Evolutionary conservation across 2,329 filamentous ascomycete species (phyloP), one percentile per base, ranked within the genome.

Genomic region (Fonsecaea multimorphosa): DNA sequence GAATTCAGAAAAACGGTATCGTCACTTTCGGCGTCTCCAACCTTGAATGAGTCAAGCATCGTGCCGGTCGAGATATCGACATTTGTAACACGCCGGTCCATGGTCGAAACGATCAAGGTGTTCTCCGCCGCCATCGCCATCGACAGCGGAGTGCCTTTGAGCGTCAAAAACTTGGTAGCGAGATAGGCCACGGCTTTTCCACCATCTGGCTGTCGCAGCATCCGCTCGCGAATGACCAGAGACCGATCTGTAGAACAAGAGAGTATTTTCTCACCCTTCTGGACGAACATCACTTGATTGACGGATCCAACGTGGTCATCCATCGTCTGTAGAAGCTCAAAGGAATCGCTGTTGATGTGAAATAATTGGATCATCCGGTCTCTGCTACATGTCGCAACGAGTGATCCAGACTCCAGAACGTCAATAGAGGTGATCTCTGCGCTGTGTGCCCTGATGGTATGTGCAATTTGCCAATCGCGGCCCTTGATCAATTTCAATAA

Each of bases 331-430:
- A 97, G 86, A 64, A 97, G 86, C 64, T 91, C 86, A 77, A 96
- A 90, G 2, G 78, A 79, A 1, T 87, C 84, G 12, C 78, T 81
- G 1, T 80, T 79, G 27, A 83, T 82, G 66, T 86, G 84, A 75
- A 97, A 98, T n/a, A 99, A 81, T 76, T 99, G 95, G 0, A 94
- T 87, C n/a, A 91, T 97, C 58, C 95, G 89, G 78, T 99, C 95
- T 70, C 95, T 86, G 38, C 92, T 91, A 74, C 90, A 93, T 11
- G 89, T 93, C 19, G 91, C 94, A 71, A 98, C 83, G 53, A 97
- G 81, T 38, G 87, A 85, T 54, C 81, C 83, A 0, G 84, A 81
- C 0, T 85, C 82, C 72, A 88, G 87, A 3, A 96, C 83, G 22
- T 89, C 87, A 71, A 98, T 89, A 72, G 90, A 91, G 44, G 92